These are phyloP conservation scores for Rhynchospora breviuscula DNA, from an alignment of 176 grass and related monocot species.

Conservation along the genomic window DNA sequence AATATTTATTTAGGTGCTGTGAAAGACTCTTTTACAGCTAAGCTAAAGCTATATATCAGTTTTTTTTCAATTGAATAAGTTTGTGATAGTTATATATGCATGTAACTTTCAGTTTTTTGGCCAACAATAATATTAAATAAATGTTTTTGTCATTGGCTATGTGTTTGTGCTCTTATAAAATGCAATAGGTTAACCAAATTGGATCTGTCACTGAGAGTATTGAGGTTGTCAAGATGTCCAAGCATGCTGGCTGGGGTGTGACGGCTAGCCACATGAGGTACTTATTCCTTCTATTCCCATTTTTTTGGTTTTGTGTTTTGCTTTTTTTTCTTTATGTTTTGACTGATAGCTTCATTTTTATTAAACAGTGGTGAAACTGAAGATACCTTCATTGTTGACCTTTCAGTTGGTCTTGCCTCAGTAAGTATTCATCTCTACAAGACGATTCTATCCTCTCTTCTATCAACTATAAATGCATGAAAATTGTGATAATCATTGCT, in stretches of 20 bases:
- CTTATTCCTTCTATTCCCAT: not conserved
- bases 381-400: slow-evolving; percentile 95
- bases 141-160: too few relatives aligned
- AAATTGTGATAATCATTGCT: not conserved
- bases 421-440: slow-evolving; percentile 28
- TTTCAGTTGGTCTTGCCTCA: slow-evolving; percentile 73
- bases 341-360: not conserved
- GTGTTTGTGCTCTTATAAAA: not conserved
- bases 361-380: slow-evolving; percentile 84
- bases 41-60: too few relatives aligned
- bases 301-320: not conserved
- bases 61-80: too few relatives aligned
- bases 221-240: slow-evolving; percentile 88
- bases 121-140: too few relatives aligned
- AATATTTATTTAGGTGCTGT: too few relatives aligned
- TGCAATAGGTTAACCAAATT: slow-evolving; percentile 82
- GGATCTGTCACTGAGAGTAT: slow-evolving; percentile 93
- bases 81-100: too few relatives aligned
- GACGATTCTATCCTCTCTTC: not conserved
- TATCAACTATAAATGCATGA: not conserved
- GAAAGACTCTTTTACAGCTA: too few relatives aligned
- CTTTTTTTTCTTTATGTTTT: not conserved
- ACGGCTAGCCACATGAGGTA: slow-evolving; percentile 96
- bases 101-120: too few relatives aligned
- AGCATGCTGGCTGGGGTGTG: slow-evolving; percentile 80